Percentiles rank a stretch among this genome's conserved stretches.
phyloP scores from a whole-genome alignment of 2,329 filamentous ascomycete genomes.

The Beauveria scarabaeidicola region DNA sequence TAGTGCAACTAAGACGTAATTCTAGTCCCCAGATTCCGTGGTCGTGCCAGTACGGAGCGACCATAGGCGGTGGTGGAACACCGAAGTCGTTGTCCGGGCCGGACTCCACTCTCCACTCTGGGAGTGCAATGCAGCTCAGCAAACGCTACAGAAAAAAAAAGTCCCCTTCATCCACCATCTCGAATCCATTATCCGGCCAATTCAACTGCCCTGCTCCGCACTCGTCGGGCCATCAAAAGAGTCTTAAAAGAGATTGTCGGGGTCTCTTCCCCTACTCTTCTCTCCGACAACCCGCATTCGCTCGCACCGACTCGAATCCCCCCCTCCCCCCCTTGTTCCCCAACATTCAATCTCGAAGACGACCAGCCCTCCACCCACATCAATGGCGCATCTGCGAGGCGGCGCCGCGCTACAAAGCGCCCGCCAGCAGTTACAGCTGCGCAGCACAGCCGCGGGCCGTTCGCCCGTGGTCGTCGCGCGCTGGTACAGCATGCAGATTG shows the following conservation, averaged over 20 bases:
- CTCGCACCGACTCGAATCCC: background rate
- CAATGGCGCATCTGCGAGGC: conserved; percentile 27
- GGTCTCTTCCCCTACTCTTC: background rate
- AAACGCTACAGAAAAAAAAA: background rate
- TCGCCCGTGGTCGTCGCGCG: conserved; percentile 15
- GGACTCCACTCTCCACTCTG: conserved; percentile 5
- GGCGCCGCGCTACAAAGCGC: conserved; percentile 23
- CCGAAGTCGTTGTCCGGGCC: background rate
- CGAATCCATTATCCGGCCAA: background rate
- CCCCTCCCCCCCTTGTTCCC: too few relatives aligned
- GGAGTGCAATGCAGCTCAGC: background rate
- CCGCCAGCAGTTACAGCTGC: conserved; percentile 10
- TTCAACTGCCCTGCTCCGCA: background rate
- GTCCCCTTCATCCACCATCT: conserved; percentile 3
- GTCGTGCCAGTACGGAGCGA: background rate
- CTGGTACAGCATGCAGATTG: conserved; percentile 28
- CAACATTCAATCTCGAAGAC: background rate
- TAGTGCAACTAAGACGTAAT: background rate
- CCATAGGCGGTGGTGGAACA: conserved; percentile 1
- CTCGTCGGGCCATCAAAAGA: background rate
- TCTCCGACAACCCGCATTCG: background rate
- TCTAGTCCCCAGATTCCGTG: background rate
- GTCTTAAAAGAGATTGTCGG: background rate
- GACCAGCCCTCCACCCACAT: background rate
- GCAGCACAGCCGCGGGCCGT: conserved; percentile 1